These are phyloP conservation scores for Phytopythium aichiense DNA, from an alignment of 352 stramenopile genomes.

Conservation along the genomic window DNA sequence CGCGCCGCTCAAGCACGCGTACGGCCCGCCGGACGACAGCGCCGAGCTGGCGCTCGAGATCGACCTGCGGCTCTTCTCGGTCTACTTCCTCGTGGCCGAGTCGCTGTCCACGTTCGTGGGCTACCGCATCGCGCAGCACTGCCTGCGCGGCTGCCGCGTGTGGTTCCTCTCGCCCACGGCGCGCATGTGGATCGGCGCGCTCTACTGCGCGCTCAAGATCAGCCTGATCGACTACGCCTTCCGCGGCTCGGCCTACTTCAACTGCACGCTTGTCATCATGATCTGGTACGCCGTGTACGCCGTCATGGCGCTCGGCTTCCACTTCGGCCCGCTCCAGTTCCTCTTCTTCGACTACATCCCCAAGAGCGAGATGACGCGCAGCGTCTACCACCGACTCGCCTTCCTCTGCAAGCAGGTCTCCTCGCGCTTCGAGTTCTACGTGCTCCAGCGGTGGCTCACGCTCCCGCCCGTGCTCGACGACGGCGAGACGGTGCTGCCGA, in stretches of 20 bases:
- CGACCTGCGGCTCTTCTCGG: conserved; percentile 68
- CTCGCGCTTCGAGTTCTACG: conserved; percentile 43
- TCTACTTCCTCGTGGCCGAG: conserved; percentile 79
- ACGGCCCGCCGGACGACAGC: conserved; percentile 46
- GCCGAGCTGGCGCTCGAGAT: conserved; percentile 38
- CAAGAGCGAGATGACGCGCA: conserved; percentile 49
- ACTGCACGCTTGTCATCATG: conserved; percentile 52
- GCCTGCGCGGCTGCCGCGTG: conserved; percentile 61
- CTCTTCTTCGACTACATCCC: conserved; percentile 74
- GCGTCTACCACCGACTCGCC: conserved; percentile 36
- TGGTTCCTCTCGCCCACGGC: conserved; percentile 53
- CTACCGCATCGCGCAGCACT: conserved; percentile 80
- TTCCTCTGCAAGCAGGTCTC: conserved; percentile 34
- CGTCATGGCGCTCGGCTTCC: conserved; percentile 69
- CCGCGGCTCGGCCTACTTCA: conserved; percentile 68
- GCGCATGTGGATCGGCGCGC: conserved; percentile 63
- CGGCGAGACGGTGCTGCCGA: conserved; percentile 7
- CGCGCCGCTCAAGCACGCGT: conserved; percentile 20
- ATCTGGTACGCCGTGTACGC: conserved; percentile 67
- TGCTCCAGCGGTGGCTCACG: conserved; percentile 49
- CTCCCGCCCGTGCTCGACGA: conserved; percentile 20
- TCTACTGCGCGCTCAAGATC: conserved; percentile 79
- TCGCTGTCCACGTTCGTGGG: conserved; percentile 70
- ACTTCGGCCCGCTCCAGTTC: conserved; percentile 73
- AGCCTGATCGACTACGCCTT: conserved; percentile 80